Evolutionary conservation across 2,329 filamentous ascomycete genomes (phyloP).

Genomic region (Camillea tinctor): DNA sequence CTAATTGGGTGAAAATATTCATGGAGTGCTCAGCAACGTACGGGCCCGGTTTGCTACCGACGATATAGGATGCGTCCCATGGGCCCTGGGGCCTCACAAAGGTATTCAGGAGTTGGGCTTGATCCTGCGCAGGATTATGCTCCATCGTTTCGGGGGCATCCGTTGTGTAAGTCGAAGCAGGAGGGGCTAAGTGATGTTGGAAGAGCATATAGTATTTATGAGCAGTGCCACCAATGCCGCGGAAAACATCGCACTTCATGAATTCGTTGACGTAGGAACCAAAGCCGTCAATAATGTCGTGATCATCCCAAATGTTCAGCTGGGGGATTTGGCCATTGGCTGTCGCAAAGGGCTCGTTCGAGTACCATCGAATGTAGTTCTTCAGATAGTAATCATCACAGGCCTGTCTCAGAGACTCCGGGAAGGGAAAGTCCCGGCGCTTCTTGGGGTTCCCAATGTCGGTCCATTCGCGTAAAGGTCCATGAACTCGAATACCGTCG

Average conservation of each 20-base stretch:
- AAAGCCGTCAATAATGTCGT: constrained; percentile 90
- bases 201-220: constrained; percentile 99
- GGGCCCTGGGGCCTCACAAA: constrained; percentile 60
- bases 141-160: constrained; percentile 57
- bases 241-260: constrained; percentile 90
- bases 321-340: constrained; percentile 92
- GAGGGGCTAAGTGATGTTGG: constrained; percentile 88
- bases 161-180: constrained; percentile 81
- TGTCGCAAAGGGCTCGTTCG: constrained; percentile 77
- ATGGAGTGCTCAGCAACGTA: constrained; percentile 88
- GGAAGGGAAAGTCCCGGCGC: constrained; percentile 76
- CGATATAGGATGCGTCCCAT: constrained; percentile 70
- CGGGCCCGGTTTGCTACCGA: constrained; percentile 74
- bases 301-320: constrained; percentile 98
- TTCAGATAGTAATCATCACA: constrained; percentile 90
- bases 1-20: constrained; percentile 82
- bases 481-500: constrained; percentile 82
- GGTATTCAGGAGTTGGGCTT: constrained; percentile 69
- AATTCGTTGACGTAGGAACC: constrained; percentile 93
- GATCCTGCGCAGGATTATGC: constrained; percentile 63
- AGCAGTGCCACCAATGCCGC: constrained; percentile 84
- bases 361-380: constrained; percentile 84
- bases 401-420: constrained; percentile 73
- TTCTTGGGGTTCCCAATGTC: constrained; percentile 79
- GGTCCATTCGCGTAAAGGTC: constrained; percentile 80